Percentiles rank a stretch among this genome's conserved stretches.
phyloP scores from a whole-genome alignment of 495 filamentous ascomycete species.

The Neurospora sp. region DNA sequence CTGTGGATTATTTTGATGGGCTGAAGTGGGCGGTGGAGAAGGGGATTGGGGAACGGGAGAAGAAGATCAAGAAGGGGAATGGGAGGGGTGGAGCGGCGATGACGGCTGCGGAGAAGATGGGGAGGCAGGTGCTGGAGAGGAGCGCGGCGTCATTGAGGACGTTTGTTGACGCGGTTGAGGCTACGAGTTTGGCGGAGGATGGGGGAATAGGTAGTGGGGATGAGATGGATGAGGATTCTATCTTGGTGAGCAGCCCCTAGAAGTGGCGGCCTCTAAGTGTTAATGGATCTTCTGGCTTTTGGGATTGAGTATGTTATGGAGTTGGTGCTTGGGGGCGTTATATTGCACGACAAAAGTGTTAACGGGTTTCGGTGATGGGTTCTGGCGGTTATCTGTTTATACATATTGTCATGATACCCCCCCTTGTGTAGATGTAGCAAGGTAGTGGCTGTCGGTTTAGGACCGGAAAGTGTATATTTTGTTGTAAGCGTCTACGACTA shows the following conservation, averaged over 20 bases:
- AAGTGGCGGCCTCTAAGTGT: not conserved
- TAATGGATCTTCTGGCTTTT: not conserved
- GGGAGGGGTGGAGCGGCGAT: slow-evolving; percentile 26
- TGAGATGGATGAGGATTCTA: not conserved
- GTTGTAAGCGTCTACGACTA: not conserved
- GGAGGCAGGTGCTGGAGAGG: slow-evolving; percentile 23
- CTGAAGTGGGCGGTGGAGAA: slow-evolving; percentile 45
- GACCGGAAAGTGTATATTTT: not conserved
- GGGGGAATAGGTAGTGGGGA: no score
- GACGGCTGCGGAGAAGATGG: slow-evolving; percentile 24
- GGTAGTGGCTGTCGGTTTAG: not conserved
- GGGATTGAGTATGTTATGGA: not conserved
- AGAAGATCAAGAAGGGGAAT: slow-evolving; percentile 37
- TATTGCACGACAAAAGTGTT: not conserved
- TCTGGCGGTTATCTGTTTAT: not conserved
- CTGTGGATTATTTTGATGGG: slow-evolving; percentile 31
- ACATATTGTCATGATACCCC: not conserved
- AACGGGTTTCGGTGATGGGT: not conserved
- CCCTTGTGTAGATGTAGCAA: not conserved
- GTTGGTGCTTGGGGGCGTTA: not conserved
- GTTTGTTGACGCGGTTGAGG: slow-evolving; percentile 22
- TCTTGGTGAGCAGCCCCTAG: not conserved
- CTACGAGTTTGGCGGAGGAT: slow-evolving; percentile 9
- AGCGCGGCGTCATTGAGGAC: slow-evolving; percentile 30
- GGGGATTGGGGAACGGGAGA: slow-evolving; percentile 55